These are phyloP conservation scores for Xylaria acuta DNA, from an alignment of 495 filamentous ascomycete species.

Conservation along the genomic window DNA sequence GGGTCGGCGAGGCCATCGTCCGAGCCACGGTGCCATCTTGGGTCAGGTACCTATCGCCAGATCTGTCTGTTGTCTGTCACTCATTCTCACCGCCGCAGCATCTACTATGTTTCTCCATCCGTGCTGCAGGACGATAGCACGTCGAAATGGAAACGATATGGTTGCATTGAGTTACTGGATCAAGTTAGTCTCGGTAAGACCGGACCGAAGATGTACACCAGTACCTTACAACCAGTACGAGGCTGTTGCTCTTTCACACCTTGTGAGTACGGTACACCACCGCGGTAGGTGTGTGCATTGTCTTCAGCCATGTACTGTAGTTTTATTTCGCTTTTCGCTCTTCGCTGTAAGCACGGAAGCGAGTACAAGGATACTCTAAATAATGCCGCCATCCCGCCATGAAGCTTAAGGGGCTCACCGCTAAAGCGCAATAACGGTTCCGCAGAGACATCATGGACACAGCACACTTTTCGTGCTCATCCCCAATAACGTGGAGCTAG, in stretches of 20 bases:
- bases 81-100: not conserved
- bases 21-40: not conserved
- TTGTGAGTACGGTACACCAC: not conserved
- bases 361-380: not conserved
- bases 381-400: not conserved
- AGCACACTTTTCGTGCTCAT: not conserved
- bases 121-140: constrained; percentile 2
- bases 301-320: not conserved
- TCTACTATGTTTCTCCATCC: not conserved
- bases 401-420: not conserved
- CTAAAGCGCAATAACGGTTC: not conserved
- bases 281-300: not conserved
- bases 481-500: not conserved
- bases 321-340: too few species aligned
- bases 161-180: not conserved
- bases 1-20: not conserved
- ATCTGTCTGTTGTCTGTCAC: not conserved
- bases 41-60: not conserved
- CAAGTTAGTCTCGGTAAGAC: constrained; percentile 25
- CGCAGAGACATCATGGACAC: not conserved
- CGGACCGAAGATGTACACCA: constrained; percentile 19
- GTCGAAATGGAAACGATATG: not conserved
- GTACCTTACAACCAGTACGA: too few species aligned
- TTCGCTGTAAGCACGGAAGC: not conserved
- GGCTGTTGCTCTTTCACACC: not conserved